These are phyloP conservation scores for Jamesozyma piceae DNA, from an alignment of 805 yeast genomes.

Conservation along the genomic window DNA sequence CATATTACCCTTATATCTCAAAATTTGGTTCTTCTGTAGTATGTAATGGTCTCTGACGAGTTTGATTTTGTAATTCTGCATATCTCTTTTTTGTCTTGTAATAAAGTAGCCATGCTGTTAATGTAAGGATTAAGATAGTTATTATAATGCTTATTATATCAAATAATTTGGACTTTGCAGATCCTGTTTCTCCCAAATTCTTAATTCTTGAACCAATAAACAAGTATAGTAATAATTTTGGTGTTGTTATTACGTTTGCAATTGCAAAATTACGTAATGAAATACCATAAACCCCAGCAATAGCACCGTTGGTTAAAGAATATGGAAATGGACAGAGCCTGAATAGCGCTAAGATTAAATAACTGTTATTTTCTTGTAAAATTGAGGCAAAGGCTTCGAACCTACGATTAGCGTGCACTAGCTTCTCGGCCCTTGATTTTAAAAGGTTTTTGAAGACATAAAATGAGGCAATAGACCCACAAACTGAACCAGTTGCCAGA, in stretches of 20 bases:
- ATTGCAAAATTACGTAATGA: conserved; percentile 49
- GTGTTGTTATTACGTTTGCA: conserved; percentile 71
- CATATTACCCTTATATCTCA: conserved; percentile 7
- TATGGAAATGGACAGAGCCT: conserved; percentile 90
- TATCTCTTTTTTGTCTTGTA: conserved; percentile 36
- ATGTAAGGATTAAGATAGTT: conserved; percentile 44
- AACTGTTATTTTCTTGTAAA: conserved; percentile 58
- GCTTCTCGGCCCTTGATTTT: conserved; percentile 44
- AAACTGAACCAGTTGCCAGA: conserved; percentile 55
- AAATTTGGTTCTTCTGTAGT: conserved; percentile 5
- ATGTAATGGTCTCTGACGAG: conserved; percentile 1
- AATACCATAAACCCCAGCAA: conserved; percentile 78
- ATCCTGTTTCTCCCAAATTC: conserved; percentile 52
- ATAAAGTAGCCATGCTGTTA: conserved; percentile 63
- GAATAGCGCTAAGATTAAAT: conserved; percentile 59
- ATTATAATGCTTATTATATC: conserved; percentile 54
- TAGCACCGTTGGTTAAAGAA: conserved; percentile 83
- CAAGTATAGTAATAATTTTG: conserved; percentile 66
- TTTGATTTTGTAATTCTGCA: conserved; percentile 21
- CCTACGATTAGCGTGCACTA: conserved; percentile 53
- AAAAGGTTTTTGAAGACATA: conserved; percentile 53
- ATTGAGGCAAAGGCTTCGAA: conserved; percentile 70
- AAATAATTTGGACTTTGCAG: conserved; percentile 42
- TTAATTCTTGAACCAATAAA: conserved; percentile 72
- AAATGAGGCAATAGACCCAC: conserved; percentile 73